A percentile compares a stretch with the other conserved stretches of the same genome.
Conservation (phyloP, 2,329 filamentous ascomycete species). For the Didymella arachidicola region DNA sequence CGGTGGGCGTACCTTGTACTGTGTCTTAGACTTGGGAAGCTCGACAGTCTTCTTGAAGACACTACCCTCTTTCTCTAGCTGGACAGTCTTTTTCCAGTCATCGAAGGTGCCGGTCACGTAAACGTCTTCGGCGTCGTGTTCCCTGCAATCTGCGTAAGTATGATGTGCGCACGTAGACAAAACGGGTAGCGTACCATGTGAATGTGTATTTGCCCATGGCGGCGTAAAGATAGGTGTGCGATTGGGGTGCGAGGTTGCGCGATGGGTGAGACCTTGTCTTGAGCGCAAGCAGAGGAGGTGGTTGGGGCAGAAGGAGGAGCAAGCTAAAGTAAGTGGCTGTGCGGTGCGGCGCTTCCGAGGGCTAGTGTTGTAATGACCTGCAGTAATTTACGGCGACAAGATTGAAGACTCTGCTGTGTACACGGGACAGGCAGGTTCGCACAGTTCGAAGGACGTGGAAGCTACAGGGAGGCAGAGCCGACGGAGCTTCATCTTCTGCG, state of each 20-base stretch:
- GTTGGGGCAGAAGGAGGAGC: slow-evolving; percentile 36
- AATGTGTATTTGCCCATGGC: slow-evolving; percentile 73
- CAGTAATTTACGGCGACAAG: slow-evolving; percentile 21
- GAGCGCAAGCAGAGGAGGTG: slow-evolving; percentile 35
- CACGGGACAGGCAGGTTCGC: slow-evolving; percentile 24
- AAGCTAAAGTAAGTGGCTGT: slow-evolving; percentile 27
- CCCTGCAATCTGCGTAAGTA: slow-evolving; percentile 63
- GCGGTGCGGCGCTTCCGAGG: slow-evolving; percentile 34
- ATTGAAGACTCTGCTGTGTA: slow-evolving; percentile 24
- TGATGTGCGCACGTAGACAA: slow-evolving; percentile 12
- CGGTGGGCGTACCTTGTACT: slow-evolving; percentile 81
- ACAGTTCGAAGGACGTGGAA: slow-evolving; percentile 19
- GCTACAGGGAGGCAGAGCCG: slow-evolving; percentile 22
- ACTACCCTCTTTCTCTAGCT: slow-evolving; percentile 76
- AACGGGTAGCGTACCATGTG: slow-evolving; percentile 66
- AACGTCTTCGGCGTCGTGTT: slow-evolving; percentile 82
- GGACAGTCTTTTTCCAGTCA: slow-evolving; percentile 86
- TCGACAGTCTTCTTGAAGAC: slow-evolving; percentile 82
- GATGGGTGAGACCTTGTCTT: slow-evolving; percentile 42
- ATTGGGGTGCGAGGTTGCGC: slow-evolving; percentile 24
- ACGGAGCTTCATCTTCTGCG: slow-evolving; percentile 32
- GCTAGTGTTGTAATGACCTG: slow-evolving; percentile 30
- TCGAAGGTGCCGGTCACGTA: slow-evolving; percentile 97
- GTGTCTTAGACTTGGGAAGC: slow-evolving; percentile 75
- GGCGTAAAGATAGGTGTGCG: slow-evolving; percentile 30